Percentiles rank a stretch among this genome's conserved stretches.
Evolutionary conservation across 257 asterid species (phyloP).

Genomic region (Solanum chiquidenum): DNA sequence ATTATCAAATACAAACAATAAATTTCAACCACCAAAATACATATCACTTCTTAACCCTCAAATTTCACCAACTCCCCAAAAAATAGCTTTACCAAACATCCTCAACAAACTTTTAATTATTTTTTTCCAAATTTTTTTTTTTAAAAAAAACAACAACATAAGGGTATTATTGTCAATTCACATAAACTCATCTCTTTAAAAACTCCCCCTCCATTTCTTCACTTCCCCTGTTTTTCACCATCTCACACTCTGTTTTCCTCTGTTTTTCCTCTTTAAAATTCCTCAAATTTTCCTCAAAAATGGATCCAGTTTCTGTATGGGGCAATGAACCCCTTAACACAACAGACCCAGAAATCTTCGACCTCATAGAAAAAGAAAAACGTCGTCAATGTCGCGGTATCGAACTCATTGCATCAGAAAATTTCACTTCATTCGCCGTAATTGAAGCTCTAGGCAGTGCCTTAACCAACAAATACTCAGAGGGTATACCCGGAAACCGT

Average conservation of each 20-base stretch:
- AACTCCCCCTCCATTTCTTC: background rate
- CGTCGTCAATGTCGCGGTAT: constrained; percentile 40
- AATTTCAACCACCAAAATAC: background rate
- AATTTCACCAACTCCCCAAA: background rate
- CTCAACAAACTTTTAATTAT: background rate
- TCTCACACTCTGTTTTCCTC: background rate
- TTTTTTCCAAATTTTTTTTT: background rate
- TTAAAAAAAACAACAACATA: background rate
- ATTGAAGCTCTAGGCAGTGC: constrained; percentile 95
- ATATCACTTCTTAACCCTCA: background rate
- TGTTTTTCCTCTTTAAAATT: background rate
- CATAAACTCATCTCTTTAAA: background rate
- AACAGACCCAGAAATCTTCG: constrained; percentile 35
- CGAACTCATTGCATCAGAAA: constrained; percentile 65
- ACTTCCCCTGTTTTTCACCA: background rate
- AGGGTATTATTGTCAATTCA: background rate
- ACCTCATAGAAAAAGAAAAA: constrained; percentile 35
- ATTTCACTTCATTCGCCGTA: constrained; percentile 80
- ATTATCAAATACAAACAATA: background rate
- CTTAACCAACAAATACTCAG: constrained; percentile 93
- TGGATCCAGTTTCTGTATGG: constrained; percentile 38
- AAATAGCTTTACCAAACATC: background rate
- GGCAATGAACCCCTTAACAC: constrained; percentile 26
- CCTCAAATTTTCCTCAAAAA: background rate
- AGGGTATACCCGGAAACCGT: constrained; percentile 72